These are phyloP conservation scores for Fagopyrum tataricum DNA, from an alignment of 148 eudicot species.

Conservation along the genomic window DNA sequence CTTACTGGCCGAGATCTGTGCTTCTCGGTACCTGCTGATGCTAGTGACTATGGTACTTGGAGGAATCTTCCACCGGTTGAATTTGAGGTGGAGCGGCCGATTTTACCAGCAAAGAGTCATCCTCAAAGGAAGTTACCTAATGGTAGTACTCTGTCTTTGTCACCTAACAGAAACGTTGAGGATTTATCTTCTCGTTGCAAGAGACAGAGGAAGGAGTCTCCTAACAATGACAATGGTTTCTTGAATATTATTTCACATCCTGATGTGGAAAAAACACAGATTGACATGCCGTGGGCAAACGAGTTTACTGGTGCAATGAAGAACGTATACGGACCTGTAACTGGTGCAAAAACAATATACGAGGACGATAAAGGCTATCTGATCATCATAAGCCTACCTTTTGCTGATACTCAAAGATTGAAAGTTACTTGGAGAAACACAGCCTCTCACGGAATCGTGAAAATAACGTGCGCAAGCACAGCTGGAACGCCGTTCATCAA, in stretches of 20 bases:
- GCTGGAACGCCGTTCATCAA: conserved; percentile 37
- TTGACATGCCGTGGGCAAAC: conserved; percentile 33
- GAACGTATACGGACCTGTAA: conserved; percentile 44
- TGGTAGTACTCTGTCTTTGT: conserved; percentile 30
- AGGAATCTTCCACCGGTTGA: conserved; percentile 51
- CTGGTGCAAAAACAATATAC: conserved; percentile 53
- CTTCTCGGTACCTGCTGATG: conserved; percentile 38
- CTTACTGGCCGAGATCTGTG: conserved; percentile 49
- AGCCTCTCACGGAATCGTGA: conserved; percentile 40
- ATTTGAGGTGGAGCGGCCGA: conserved; percentile 42
- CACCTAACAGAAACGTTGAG: conserved; percentile 29
- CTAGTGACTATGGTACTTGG: conserved; percentile 56
- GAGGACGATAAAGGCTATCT: conserved; percentile 51
- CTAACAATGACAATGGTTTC: conserved; percentile 23
- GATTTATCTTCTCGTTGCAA: conserved; percentile 31
- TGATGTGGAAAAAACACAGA: conserved; percentile 31
- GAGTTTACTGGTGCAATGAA: conserved; percentile 54
- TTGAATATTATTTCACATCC: conserved; percentile 28
- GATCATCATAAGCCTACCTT: conserved; percentile 48
- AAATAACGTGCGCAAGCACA: conserved; percentile 44
- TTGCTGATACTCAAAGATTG: conserved; percentile 39
- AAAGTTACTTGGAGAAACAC: conserved; percentile 58
- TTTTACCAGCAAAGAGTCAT: conserved; percentile 22
- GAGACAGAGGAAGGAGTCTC: conserved; percentile 32
- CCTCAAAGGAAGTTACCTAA: conserved; percentile 27